A percentile compares a stretch with the other conserved stretches of the same genome.
These are phyloP conservation scores for Neofusicoccum parvum DNA, from an alignment of 2,329 filamentous ascomycete species.

Conservation along the genomic window DNA sequence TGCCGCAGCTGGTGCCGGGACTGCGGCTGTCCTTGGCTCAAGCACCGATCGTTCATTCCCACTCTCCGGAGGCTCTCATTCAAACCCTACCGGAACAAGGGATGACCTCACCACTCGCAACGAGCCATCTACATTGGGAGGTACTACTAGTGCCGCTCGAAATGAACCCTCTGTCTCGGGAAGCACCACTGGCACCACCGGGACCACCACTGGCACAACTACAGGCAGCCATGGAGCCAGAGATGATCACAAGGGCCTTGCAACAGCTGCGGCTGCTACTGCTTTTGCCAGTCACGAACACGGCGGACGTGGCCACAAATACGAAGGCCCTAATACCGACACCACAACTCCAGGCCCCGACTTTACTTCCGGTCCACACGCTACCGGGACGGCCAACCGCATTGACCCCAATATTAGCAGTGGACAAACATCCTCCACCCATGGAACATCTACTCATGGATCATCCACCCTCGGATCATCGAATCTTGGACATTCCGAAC, in stretches of 20 bases:
- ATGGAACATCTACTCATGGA: neutral
- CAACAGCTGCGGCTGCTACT: constrained; percentile 32
- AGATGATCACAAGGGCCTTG: constrained; percentile 32
- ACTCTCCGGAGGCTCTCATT: constrained; percentile 33
- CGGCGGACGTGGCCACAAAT: constrained; percentile 26
- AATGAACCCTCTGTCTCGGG: neutral
- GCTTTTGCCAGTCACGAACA: constrained; percentile 16
- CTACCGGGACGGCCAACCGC: constrained; percentile 33
- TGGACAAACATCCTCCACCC: neutral
- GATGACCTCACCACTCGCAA: neutral
- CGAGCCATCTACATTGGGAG: neutral
- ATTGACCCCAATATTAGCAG: constrained; percentile 37
- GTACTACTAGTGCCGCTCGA: neutral
- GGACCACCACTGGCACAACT: neutral
- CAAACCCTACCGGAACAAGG: constrained; percentile 1
- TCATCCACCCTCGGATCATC: too few species aligned
- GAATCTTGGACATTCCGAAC: neutral
- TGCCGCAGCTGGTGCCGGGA: neutral
- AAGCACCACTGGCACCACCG: neutral
- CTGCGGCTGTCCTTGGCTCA: constrained; percentile 25
- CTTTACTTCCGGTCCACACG: constrained; percentile 33
- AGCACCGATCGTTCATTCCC: constrained; percentile 38
- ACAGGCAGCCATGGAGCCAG: neutral
- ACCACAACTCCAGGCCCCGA: neutral
- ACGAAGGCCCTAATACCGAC: constrained; percentile 1